A percentile compares a stretch with the other conserved stretches of the same genome.
These are phyloP conservation scores for Solanum sitiens DNA, from an alignment of 257 asterid genomes.

Conservation along the genomic window DNA sequence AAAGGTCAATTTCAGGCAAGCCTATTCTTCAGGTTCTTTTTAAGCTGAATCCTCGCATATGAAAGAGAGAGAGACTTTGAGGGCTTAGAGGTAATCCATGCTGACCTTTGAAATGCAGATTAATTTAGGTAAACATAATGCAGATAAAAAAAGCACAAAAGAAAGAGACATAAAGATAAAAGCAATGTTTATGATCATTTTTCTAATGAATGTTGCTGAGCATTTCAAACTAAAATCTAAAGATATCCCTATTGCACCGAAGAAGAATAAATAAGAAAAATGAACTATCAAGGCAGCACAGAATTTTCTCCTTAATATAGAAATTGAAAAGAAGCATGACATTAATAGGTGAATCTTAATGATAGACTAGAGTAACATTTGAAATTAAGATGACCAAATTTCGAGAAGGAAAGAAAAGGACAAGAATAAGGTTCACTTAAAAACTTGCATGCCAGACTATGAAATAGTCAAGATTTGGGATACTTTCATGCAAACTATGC, in stretches of 20 bases:
- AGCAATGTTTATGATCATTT: too few relatives aligned
- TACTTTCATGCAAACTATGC: not conserved
- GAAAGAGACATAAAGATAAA: not conserved
- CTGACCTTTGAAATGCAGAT: not conserved
- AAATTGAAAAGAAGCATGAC: not conserved
- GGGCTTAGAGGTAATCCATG: not conserved
- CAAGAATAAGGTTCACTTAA: not conserved
- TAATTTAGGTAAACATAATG: not conserved
- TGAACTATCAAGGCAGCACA: not conserved
- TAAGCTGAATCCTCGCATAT: not conserved
- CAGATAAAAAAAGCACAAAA: not conserved
- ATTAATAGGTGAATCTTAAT: not conserved
- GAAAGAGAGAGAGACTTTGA: not conserved
- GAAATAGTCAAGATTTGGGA: not conserved
- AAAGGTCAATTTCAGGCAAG: not conserved
- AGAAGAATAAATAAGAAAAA: not conserved
- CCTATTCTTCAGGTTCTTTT: not conserved
- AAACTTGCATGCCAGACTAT: not conserved
- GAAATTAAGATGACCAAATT: not conserved
- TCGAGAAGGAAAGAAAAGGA: not conserved
- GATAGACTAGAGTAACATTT: not conserved
- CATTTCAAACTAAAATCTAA: too few relatives aligned
- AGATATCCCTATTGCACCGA: not conserved
- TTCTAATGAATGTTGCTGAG: too few relatives aligned
- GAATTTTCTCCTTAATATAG: not conserved